Conservation (phyloP, 2,329 filamentous ascomycete species). For the Scytalidium lignicola region DNA sequence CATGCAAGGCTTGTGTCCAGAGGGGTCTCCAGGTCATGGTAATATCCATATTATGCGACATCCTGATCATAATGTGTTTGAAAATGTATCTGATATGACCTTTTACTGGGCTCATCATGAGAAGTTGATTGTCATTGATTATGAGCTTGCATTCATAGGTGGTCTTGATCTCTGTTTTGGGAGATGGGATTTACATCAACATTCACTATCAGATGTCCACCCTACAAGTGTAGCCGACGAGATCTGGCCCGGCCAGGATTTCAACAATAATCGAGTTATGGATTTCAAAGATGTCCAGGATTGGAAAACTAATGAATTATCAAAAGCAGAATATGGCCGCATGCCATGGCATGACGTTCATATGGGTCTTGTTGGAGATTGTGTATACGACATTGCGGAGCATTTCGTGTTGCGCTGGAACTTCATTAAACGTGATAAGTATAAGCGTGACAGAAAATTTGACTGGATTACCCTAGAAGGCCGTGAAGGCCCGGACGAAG, state of each 20-base stretch:
- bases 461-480: conserved; percentile 82
- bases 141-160: conserved; percentile 84
- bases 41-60: conserved; percentile 90
- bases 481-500: conserved; percentile 71
- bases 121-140: conserved; percentile 95
- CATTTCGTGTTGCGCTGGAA: conserved; percentile 96
- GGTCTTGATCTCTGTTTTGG: conserved; percentile 95
- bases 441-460: conserved; percentile 79
- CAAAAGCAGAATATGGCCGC: conserved; percentile 83
- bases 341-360: conserved; percentile 99
- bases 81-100: conserved; percentile 92
- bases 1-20: conserved; percentile 70
- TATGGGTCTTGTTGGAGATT: conserved; percentile 86
- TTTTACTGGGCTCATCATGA: conserved; percentile 99
- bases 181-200: conserved; percentile 84
- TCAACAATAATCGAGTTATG: conserved; percentile 96
- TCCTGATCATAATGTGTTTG: conserved; percentile 90
- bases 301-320: conserved; percentile 90
- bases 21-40: conserved; percentile 74
- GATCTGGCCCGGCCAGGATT: conserved; percentile 93
- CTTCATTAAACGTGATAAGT: conserved; percentile 94
- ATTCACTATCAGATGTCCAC: conserved; percentile 81
- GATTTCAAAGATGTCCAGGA: conserved; percentile 88
- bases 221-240: conserved; percentile 77
- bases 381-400: conserved; percentile 89